Percentiles rank a stretch among this genome's conserved stretches.
These are phyloP conservation scores for Volvox africanus DNA, from an alignment of 139 green algal genomes.

Conservation along the genomic window DNA sequence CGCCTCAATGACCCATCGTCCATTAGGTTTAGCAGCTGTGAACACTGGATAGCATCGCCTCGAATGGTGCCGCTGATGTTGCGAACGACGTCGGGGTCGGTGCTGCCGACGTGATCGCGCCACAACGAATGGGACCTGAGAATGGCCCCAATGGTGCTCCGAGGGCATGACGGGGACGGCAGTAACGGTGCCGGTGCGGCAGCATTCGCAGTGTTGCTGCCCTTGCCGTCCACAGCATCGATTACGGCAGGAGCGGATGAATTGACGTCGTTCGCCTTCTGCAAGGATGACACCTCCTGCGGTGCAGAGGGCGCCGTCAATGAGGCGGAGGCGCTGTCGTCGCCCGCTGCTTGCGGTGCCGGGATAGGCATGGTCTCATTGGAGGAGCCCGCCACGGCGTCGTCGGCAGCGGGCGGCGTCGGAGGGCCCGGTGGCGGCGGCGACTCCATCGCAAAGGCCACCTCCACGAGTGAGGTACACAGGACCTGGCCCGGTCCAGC, in stretches of 20 bases:
- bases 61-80: background rate
- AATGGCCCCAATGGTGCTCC: background rate
- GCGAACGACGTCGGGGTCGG: background rate
- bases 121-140: background rate
- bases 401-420: background rate
- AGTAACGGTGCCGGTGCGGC: background rate
- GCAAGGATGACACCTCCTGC: background rate
- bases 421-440: background rate
- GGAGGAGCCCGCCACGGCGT: background rate
- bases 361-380: too few relatives aligned
- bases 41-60: background rate
- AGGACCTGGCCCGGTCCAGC: slow-evolving; percentile 3
- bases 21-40: background rate
- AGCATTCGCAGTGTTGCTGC: background rate
- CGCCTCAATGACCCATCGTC: too few relatives aligned
- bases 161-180: too few relatives aligned
- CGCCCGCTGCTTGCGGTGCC: too few relatives aligned
- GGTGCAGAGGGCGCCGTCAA: background rate
- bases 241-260: background rate
- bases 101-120: background rate
- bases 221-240: background rate
- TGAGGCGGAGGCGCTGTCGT: background rate
- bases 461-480: background rate
- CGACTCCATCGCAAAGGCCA: background rate
- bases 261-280: background rate